Evolutionary conservation across 2,329 filamentous ascomycete species (phyloP), one percentile per base, ranked within the genome.

Genomic region (Fusarium pseudograminearum): DNA sequence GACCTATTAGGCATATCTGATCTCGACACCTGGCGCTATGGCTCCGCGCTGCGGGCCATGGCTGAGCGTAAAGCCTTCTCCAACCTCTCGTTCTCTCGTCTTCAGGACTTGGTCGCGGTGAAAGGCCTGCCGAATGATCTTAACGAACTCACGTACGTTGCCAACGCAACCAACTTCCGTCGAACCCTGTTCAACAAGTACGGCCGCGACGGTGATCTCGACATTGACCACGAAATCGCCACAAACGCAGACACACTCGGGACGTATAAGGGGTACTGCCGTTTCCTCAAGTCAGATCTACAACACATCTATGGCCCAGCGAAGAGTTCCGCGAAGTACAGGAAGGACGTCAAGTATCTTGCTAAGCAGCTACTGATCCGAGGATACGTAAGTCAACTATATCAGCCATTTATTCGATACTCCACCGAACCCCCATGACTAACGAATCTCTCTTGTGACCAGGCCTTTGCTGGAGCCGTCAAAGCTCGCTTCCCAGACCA

Each of bases 301-400:
- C 44, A 73, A 15, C 48, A 77, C 31, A 74, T 75, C 4, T 78
- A 74, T n/a, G 65, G 65, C n/a, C 40, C 71, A n/a, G 67, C 71
- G 2, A 64, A 48, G 18, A 72, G 71, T 18, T 56, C 57, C 0
- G 42, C 26, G 2, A 45, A 26, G 3, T 78, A 76, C 38, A 74
- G 68, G 50, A 61, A 69, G 14, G 73, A 75, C n/a, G 61, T 71
- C 41, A 73, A 74, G 45, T 76, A 72, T 57, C 57, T 78, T 3
- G 76, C 76, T 4, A 77, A 78, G 48, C 68, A 78, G 34, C 76
- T 78, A 71, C 12, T 78, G 4, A 67, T 73, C 10, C 69, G 76
- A 18, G 76, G 77, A 54, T 62, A 77, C 41, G 76, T 77, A 31
- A 56, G 76, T n/a, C n/a, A n/a, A n/a, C n/a, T n/a, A n/a, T n/a